Evolutionary conservation across 805 yeast species (phyloP).

Genomic region (Priceomyces haplophilus): DNA sequence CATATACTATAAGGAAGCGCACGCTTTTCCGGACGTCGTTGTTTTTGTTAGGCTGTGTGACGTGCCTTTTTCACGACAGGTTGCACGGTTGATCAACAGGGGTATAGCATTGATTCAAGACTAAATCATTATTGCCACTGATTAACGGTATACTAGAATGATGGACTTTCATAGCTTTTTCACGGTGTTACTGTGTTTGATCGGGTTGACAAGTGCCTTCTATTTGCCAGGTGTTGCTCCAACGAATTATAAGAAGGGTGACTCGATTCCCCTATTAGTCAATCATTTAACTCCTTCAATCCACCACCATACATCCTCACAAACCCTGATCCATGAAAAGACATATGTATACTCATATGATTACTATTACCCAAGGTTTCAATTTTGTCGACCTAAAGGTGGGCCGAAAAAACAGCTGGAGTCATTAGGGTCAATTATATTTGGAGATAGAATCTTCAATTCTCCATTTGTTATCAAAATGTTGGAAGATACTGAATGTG

Average conservation of each 20-base stretch:
- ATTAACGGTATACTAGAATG: not conserved
- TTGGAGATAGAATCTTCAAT: constrained; percentile 93
- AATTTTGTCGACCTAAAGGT: constrained; percentile 73
- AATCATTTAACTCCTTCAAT: constrained; percentile 86
- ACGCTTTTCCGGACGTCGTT: not conserved
- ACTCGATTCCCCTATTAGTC: constrained; percentile 72
- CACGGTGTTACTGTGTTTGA: constrained; percentile 16
- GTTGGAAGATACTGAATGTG: constrained; percentile 71
- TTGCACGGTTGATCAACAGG: not conserved
- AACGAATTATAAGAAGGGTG: constrained; percentile 74
- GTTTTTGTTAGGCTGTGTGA: constrained; percentile 1
- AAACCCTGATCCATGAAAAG: constrained; percentile 36
- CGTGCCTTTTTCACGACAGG: not conserved
- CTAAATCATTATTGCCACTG: not conserved
- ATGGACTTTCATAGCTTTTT: constrained; percentile 12
- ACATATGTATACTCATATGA: constrained; percentile 71
- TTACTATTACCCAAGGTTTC: constrained; percentile 79
- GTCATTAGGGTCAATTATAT: constrained; percentile 85
- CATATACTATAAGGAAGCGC: not conserved
- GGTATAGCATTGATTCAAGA: not conserved
- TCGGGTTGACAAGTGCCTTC: constrained; percentile 49
- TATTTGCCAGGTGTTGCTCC: constrained; percentile 97
- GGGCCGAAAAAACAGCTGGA: constrained; percentile 76
- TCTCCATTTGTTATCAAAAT: constrained; percentile 83
- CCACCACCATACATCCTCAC: constrained; percentile 27